Conservation (phyloP, 805 yeast genomes). For the Yarrowia phangngaensis region DNA sequence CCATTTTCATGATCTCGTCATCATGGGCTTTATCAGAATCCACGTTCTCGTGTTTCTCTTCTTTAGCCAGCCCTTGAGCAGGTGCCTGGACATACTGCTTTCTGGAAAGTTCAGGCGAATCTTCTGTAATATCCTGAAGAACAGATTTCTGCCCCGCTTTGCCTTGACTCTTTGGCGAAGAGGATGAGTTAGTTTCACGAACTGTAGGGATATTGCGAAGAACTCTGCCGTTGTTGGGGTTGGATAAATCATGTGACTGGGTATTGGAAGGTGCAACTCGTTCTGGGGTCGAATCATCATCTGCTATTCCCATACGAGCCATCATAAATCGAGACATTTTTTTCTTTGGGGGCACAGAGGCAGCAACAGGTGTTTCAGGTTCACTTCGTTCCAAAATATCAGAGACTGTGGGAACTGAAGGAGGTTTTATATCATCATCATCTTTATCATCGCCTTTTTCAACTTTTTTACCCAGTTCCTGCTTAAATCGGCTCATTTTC, state of each 20-base stretch:
- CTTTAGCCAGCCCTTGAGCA: neutral
- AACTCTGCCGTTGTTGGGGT: slow-evolving; percentile 6
- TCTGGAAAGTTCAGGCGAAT: neutral
- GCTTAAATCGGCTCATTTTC: slow-evolving; percentile 15
- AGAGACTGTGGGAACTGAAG: slow-evolving; percentile 4
- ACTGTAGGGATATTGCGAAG: neutral
- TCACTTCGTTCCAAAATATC: slow-evolving; percentile 7
- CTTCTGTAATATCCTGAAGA: no score
- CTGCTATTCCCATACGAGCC: slow-evolving; percentile 7
- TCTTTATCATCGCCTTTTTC: slow-evolving; percentile 1
- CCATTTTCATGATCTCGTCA: slow-evolving; percentile 17
- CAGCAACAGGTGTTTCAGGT: neutral
- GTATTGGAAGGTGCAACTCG: no score
- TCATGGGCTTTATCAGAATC: slow-evolving; percentile 9
- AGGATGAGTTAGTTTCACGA: slow-evolving; percentile 10
- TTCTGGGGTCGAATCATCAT: neutral
- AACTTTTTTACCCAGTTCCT: neutral
- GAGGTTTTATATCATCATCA: neutral
- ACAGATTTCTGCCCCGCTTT: no score
- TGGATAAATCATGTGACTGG: slow-evolving; percentile 10
- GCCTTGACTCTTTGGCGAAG: no score
- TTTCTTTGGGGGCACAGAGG: neutral
- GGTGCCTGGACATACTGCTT: slow-evolving; percentile 1
- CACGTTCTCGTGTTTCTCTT: neutral
- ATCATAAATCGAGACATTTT: slow-evolving; percentile 17